phyloP scores from a whole-genome alignment of 2,329 filamentous ascomycete species.

The Xylaria multiplex region DNA sequence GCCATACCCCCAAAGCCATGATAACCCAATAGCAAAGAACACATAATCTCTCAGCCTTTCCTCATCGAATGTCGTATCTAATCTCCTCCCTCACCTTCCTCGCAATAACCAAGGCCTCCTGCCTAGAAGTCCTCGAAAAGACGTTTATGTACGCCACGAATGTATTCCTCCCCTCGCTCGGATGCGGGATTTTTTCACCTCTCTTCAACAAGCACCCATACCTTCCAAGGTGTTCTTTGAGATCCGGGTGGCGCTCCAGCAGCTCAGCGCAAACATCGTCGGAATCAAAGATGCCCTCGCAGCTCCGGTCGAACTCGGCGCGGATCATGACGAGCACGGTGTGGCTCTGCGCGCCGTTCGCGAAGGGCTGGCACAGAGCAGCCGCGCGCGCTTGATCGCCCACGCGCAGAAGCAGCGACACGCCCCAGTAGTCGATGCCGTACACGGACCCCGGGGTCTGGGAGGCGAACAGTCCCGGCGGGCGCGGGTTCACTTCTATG shows the following conservation, averaged over 20 bases:
- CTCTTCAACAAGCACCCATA: constrained; percentile 44
- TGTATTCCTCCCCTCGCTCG: constrained; percentile 43
- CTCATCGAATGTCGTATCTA: constrained; percentile 41
- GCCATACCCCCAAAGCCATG: background rate
- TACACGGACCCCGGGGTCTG: constrained; percentile 44
- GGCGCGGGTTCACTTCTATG: constrained; percentile 46
- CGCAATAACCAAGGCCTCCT: constrained; percentile 41
- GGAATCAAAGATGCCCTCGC: constrained; percentile 47
- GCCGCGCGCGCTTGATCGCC: constrained; percentile 40
- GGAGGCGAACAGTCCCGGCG: constrained; percentile 44
- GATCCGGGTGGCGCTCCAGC: constrained; percentile 41
- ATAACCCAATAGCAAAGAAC: background rate
- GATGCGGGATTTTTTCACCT: constrained; percentile 45
- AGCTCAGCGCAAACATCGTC: constrained; percentile 48
- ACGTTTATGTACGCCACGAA: constrained; percentile 48
- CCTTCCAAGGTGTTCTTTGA: constrained; percentile 41
- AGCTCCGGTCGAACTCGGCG: constrained; percentile 41
- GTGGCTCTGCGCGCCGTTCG: constrained; percentile 40
- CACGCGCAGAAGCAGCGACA: constrained; percentile 41
- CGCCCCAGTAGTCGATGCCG: constrained; percentile 46
- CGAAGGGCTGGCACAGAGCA: constrained; percentile 41
- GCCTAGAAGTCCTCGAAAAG: constrained; percentile 43
- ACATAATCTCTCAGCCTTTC: background rate
- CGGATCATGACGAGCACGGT: constrained; percentile 46
- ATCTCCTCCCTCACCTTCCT: constrained; percentile 41